Evolutionary conservation across 164 flowering plant species (phyloP).

Genomic region (Stephania yunnanensis): DNA sequence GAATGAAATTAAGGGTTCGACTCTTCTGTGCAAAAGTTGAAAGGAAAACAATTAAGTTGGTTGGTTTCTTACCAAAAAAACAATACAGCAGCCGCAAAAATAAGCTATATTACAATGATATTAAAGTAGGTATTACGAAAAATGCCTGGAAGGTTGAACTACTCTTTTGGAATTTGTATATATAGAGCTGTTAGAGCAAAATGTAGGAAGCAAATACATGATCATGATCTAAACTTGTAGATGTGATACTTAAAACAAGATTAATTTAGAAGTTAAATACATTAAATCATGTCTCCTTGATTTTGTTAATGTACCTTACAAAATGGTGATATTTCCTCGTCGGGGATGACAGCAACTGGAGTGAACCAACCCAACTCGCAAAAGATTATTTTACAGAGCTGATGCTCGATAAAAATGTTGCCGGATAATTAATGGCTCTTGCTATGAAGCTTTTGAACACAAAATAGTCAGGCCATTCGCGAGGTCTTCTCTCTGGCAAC

Average conservation of each 20-base stretch:
- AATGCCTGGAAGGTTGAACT: too few relatives aligned
- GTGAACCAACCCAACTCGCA: not conserved
- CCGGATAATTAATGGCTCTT: not conserved
- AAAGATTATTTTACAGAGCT: slow-evolving; percentile 7
- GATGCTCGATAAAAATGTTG: not conserved
- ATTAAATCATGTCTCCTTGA: not conserved
- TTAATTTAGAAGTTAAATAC: not conserved
- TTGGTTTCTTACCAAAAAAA: too few relatives aligned
- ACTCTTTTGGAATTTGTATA: too few relatives aligned
- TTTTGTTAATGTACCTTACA: not conserved
- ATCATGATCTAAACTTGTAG: not conserved
- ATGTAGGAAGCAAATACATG: not conserved
- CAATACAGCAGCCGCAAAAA: too few relatives aligned
- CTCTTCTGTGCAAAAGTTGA: too few relatives aligned
- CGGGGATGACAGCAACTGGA: not conserved
- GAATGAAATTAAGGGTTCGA: too few relatives aligned
- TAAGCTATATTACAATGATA: too few relatives aligned
- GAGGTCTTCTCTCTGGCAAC: not conserved
- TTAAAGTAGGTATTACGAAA: too few relatives aligned
- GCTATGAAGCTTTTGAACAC: slow-evolving; percentile 2
- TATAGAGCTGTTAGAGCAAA: too few relatives aligned
- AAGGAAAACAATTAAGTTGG: too few relatives aligned
- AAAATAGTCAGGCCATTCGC: not conserved
- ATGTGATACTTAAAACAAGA: not conserved
- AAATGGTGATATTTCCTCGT: not conserved